Conservation (phyloP, 352 stramenopile species). For the Globisporangium camurandrum region DNA sequence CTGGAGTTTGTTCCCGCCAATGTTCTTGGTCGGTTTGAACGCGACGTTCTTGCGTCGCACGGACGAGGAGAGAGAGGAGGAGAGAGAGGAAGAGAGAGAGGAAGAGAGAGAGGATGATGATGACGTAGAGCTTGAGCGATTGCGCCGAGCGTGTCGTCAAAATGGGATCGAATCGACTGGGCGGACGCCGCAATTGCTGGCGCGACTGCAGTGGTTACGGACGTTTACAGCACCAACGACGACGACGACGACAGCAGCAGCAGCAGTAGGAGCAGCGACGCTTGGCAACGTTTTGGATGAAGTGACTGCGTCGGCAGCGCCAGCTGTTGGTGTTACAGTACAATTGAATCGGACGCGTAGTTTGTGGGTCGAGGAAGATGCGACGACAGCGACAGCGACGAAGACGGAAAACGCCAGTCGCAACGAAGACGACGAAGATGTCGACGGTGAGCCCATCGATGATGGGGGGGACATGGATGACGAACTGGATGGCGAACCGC, state of each 20-base stretch:
- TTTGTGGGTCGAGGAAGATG: no score
- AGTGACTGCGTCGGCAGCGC: constrained; percentile 5
- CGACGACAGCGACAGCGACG: background rate
- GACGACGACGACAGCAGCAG: background rate
- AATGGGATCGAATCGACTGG: constrained; percentile 53
- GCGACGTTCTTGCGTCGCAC: constrained; percentile 51
- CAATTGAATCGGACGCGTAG: no score
- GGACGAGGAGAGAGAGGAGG: constrained; percentile 43
- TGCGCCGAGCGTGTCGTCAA: constrained; percentile 63
- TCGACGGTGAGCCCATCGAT: constrained; percentile 32
- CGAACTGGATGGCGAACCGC: constrained; percentile 19
- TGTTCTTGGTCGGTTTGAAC: constrained; percentile 70
- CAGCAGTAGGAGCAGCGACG: background rate
- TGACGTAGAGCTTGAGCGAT: constrained; percentile 36
- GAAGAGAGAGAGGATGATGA: constrained; percentile 2
- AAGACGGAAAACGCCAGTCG: constrained; percentile 1
- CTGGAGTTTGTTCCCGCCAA: constrained; percentile 74
- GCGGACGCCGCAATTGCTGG: constrained; percentile 28
- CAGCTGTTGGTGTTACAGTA: background rate
- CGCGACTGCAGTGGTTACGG: constrained; percentile 55
- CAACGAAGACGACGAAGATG: constrained; percentile 15
- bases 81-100: background rate
- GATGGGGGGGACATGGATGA: constrained; percentile 13
- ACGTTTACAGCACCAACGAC: constrained; percentile 50
- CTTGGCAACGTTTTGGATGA: background rate